phyloP scores from a whole-genome alignment of 2,329 filamentous ascomycete species.

The Onygenales sp. region DNA sequence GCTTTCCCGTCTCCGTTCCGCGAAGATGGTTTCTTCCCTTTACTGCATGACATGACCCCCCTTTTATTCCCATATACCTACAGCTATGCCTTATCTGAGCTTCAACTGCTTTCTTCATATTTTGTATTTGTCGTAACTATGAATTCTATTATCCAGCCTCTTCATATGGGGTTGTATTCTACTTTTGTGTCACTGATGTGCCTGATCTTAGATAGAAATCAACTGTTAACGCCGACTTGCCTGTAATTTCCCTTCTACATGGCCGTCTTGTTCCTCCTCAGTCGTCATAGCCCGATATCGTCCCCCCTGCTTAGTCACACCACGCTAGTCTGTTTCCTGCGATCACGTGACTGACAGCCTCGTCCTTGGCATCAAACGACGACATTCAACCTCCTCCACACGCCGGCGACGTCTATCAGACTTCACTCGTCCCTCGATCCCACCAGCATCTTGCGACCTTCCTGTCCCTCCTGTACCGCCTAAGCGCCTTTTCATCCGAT shows the following conservation, averaged over 20 bases:
- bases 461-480: neutral
- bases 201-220: too few relatives aligned
- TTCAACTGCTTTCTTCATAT: neutral
- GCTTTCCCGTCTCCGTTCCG: neutral
- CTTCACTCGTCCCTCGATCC: neutral
- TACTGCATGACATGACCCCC: conserved; percentile 1
- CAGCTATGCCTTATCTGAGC: neutral
- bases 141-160: too few relatives aligned
- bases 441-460: neutral
- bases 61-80: neutral
- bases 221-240: too few relatives aligned
- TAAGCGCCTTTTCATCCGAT: neutral
- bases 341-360: conserved; percentile 20
- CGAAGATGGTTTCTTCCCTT: neutral
- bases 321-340: conserved; percentile 10
- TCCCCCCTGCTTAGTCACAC: neutral
- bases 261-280: too few relatives aligned
- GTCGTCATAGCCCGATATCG: too few relatives aligned
- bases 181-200: too few relatives aligned
- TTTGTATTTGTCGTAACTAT: neutral
- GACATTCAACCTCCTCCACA: neutral
- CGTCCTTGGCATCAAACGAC: conserved; percentile 26
- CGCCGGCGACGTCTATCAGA: neutral
- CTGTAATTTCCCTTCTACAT: too few relatives aligned
- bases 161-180: too few relatives aligned